Evolutionary conservation across 805 yeast genomes (phyloP), one percentile per base, ranked within the genome.

Genomic region (Ogataea salicorniae): DNA sequence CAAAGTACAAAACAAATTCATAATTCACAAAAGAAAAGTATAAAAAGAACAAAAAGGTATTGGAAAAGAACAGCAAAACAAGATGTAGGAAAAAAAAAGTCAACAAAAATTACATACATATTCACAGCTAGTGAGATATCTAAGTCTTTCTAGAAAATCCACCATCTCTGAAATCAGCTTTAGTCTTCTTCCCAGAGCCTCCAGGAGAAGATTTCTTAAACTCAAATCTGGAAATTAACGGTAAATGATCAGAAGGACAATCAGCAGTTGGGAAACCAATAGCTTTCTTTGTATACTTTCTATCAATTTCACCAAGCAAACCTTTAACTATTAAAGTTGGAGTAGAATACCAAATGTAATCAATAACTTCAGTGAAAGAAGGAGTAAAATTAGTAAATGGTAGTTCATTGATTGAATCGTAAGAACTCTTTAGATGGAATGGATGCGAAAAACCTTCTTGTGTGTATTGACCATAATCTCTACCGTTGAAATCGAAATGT

Each of bases 371-470:
- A 1, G 95, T 89, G 69, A 94, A 94, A 34, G 85, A 81, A 26
- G 99, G 99, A 0, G 98, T 84, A 67, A 83, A 84, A 67, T 94
- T 94, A 6, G 99, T 92, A 66, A 92, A 92, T 40, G 97, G 95
- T 51, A 94, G 75, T 67, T 94, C 97, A 23, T 91, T 91, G 60
- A 91, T 79, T 52, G 79, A 75, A 38, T 84, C 82, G 64, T 94
- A 94, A 4, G 96, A 87, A 8, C 96, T 87, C 64, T 82, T 87
- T 66, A 94, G 72, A 56, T 86, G 78, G 69, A 94, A 81, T 41
- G 79, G 78, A 66, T 92, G 97, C 18, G 77, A 71, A 71, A 90
- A 88, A 11, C 97, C 97, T 52, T 84, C 90, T 39, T 84, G 87
- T 3, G 98, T 91, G 68, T 84, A 89, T 59, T 79, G 79, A 50